Base-by-base conservation (phyloP, 495 filamentous ascomycete species). In the Penicillium flavigenum region DNA sequence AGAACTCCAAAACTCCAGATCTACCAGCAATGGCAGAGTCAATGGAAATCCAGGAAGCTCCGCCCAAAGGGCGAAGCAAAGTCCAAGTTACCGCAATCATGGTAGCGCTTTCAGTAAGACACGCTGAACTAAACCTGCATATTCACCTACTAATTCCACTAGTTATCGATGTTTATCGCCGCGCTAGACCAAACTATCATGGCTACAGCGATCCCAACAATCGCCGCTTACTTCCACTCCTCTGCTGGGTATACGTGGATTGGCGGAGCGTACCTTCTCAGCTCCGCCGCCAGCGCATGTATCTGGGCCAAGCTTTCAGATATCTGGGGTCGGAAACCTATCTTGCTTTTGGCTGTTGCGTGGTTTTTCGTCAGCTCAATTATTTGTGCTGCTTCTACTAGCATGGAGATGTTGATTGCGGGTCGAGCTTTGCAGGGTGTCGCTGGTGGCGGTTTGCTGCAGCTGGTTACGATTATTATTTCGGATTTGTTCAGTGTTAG, bases 201-300 rank as follows among this genome's bases (percentile, higher is more conserved):
- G 59, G 78, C 85, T 8, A 87, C 83, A 3, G 79, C 83, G 16
- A 79, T 86, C 32, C 84, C 85, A 2, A 81, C 79, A 1, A 83
- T 85, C 39, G 72, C 83, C 2, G 66, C 78, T 2, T 72, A 84
- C 27, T 71, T 89, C n/a, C 68, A 83, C 32, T 83, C 83, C 16
- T 79, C 79, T 8, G 69, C 81, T 3, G 85, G 85, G 24, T 87
- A 86, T 67, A 74, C 79, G 32, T 88, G 86, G 86, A 84, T 89
- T 55, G 86, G 86, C 20, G 82, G 79, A 41, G 84, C 87, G 11
- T 91, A 87, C 60, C 68, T 83, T 36, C 73, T 83, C 17, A 79
- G 80, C 4, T 80, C 77, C 64, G 78, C 81, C 0, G 80, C 82
- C n/a, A 74, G 72, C 29, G 68, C 72, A 5, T 74, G 80, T 26